A percentile compares a stretch with the other conserved stretches of the same genome.
These are phyloP conservation scores for Chimonanthus praecox DNA, from an alignment of 164 flowering plant genomes.

Conservation along the genomic window DNA sequence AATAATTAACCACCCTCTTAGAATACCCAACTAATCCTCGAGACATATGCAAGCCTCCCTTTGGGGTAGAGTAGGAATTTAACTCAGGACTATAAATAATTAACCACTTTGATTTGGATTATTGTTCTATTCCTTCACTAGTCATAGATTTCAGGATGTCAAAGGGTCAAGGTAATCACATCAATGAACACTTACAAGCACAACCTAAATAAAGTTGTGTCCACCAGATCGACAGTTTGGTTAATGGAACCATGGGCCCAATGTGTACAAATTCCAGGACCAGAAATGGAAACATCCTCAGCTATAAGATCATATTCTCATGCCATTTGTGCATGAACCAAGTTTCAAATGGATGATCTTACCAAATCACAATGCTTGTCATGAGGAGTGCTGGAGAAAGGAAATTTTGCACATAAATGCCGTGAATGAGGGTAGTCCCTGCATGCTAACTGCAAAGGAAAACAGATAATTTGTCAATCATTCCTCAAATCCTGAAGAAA, in stretches of 20 bases:
- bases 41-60: too few relatives aligned
- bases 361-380: constrained; percentile 63
- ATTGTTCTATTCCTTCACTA: neutral
- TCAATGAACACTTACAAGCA: neutral
- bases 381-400: constrained; percentile 55
- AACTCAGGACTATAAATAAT: too few relatives aligned
- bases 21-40: too few relatives aligned
- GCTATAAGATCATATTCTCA: neutral
- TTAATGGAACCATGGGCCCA: neutral
- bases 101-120: neutral
- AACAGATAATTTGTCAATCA: neutral
- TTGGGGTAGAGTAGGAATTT: too few relatives aligned
- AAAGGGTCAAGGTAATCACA: neutral
- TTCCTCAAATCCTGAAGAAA: neutral
- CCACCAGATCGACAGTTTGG: neutral
- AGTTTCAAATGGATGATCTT: constrained; percentile 5
- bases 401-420: constrained; percentile 64
- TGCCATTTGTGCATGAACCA: too few relatives aligned
- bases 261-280: neutral
- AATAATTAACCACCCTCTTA: too few relatives aligned
- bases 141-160: neutral
- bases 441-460: constrained; percentile 68
- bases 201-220: neutral
- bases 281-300: neutral
- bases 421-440: constrained; percentile 88